phyloP scores from a whole-genome alignment of 2,329 filamentous ascomycete genomes.

The Lachnellula occidentalis region DNA sequence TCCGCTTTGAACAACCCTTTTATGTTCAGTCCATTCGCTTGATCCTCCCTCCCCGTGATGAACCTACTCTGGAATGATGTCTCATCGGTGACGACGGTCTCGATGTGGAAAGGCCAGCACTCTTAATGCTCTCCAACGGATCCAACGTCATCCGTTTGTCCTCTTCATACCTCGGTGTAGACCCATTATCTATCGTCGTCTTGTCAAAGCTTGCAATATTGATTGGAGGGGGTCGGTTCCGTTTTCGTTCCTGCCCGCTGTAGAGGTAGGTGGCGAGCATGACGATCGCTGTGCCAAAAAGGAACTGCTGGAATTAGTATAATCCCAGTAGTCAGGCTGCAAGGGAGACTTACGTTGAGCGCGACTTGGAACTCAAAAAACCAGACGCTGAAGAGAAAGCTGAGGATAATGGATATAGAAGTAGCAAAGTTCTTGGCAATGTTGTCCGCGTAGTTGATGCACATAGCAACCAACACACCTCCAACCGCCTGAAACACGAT shows the following conservation, averaged over 20 bases:
- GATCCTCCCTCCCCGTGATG: constrained; percentile 31
- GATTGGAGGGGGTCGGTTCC: constrained; percentile 58
- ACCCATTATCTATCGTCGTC: constrained; percentile 33
- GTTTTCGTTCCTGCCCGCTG: constrained; percentile 57
- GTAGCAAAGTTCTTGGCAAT: constrained; percentile 93
- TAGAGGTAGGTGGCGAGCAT: constrained; percentile 82
- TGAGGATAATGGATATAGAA: constrained; percentile 84
- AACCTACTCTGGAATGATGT: constrained; percentile 37
- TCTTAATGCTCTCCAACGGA: constrained; percentile 31
- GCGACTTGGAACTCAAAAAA: constrained; percentile 79
- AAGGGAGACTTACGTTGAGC: constrained; percentile 53
- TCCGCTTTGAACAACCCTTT: neutral
- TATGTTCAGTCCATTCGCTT: constrained; percentile 33
- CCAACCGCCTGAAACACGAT: constrained; percentile 78
- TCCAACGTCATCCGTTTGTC: constrained; percentile 27
- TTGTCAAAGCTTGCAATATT: constrained; percentile 74
- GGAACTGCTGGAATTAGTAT: constrained; percentile 53
- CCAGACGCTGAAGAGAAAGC: constrained; percentile 76
- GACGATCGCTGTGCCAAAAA: constrained; percentile 74
- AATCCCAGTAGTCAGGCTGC: neutral
- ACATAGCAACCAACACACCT: constrained; percentile 76
- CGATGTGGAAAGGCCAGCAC: constrained; percentile 47
- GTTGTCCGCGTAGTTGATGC: constrained; percentile 79
- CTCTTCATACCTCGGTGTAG: constrained; percentile 29
- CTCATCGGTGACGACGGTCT: constrained; percentile 43